Base-by-base conservation (phyloP, 2,329 filamentous ascomycete genomes). In the Nigrograna mackinnonii region DNA sequence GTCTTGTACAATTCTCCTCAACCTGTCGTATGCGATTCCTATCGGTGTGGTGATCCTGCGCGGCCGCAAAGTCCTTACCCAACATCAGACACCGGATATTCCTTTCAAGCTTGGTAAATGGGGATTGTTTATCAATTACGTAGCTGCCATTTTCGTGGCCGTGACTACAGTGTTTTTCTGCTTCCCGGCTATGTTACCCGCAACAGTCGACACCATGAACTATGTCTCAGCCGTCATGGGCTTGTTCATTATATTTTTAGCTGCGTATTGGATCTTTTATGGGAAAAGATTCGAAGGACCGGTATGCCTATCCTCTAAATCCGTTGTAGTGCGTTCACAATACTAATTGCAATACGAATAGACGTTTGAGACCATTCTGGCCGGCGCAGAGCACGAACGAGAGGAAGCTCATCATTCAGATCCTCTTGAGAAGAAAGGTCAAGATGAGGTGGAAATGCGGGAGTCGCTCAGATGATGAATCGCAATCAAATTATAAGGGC, bases 11-110 rank as follows among this genome's bases (percentile, higher is more conserved):
- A 68, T 76, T 11, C 69, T 76, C 33, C 64, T 76, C 2, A 75
- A 75, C 43, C 56, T 77, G 1, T 75, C 73, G 1, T 77, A 75
- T 22, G 71, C 66, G 5, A 59, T 74, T 6, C 74, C 74, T 2
- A 62, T 76, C 22, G 14, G 22, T 14, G 22, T 49, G 7, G 32
- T 52, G 6, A 38, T 43, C 16, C 22, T 53, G 6, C 47, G 50
- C 19, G 50, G 43, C n/a, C 49, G 40, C 19, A 13, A 19, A 5
- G 22, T 32, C 9, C 46, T 50, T 6, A 21, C 33, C 13, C 20
- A 34, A 24, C 39, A 46, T 24, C 46, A 47, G 19, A 37, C 40
- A 4, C 18, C 41, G 9, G 35, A 33, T 6, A 47, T 38, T n/a
- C 46, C 46, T 2, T 52, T 52, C 36, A 44, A 43, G 16, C 44